phyloP scores from a whole-genome alignment of 371 early-diverging fungal species.

The Mucor velutinosus region DNA sequence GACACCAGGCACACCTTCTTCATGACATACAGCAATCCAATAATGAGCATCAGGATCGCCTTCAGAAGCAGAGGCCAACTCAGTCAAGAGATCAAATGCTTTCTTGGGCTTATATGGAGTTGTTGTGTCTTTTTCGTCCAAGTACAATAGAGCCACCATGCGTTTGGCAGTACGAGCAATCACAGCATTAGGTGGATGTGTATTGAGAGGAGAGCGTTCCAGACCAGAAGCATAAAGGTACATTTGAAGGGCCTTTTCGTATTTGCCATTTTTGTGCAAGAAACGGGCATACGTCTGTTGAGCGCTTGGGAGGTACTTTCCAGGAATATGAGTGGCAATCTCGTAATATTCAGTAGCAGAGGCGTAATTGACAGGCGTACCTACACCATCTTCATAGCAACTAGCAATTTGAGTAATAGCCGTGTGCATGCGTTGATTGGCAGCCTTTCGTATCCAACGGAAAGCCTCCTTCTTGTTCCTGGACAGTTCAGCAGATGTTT shows the following conservation, averaged over 20 bases:
- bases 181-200: constrained; percentile 38
- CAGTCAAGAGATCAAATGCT: constrained; percentile 35
- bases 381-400: constrained; percentile 73
- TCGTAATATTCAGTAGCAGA: constrained; percentile 70
- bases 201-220: constrained; percentile 24
- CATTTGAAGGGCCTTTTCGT: constrained; percentile 39
- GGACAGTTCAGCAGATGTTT: constrained; percentile 1
- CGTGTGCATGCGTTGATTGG: constrained; percentile 58
- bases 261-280: constrained; percentile 33
- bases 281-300: constrained; percentile 43
- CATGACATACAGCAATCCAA: constrained; percentile 46
- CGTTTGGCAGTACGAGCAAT: constrained; percentile 30
- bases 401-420: constrained; percentile 73
- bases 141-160: constrained; percentile 42
- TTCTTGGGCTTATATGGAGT: constrained; percentile 23
- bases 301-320: constrained; percentile 45
- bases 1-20: constrained; percentile 44
- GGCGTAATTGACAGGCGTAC: constrained; percentile 52
- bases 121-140: constrained; percentile 38
- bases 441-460: constrained; percentile 65
- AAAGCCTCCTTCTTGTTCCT: constrained; percentile 50
- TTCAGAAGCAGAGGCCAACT: constrained; percentile 14
- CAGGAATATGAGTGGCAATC: constrained; percentile 50
- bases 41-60: constrained; percentile 36
- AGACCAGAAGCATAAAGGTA: constrained; percentile 48